Evolutionary conservation across 257 asterid species (phyloP), one percentile per base, ranked within the genome.

Genomic region (Schizonepeta tenuifolia): DNA sequence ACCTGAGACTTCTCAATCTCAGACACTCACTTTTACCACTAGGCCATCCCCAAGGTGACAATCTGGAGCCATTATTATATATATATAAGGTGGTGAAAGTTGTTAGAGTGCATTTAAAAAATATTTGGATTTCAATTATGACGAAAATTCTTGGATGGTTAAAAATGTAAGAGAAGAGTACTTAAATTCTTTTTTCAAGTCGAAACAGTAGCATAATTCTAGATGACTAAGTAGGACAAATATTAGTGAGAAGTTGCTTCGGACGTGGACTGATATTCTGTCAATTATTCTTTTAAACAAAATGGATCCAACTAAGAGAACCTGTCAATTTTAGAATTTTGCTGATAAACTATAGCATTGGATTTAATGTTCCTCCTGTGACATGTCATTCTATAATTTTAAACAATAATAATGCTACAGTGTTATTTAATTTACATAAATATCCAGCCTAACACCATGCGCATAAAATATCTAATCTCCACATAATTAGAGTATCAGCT

Each of bases 321-420:
- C 54, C 49, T 77, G 80, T 77, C 79, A 50, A 47, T 28, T 77
- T 41, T 49, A 65, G 31, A 49, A 26, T 41, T 58, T 15, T 44
- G 58, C 47, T 66, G 6, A 46, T 46, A 7, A 40, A 65, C 2
- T 31, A 33, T 33, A 53, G 33, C 15, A n/a, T 38, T 61, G 36
- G 36, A 31, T 24, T 24, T 13, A 21, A 12, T 60, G 9, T 61
- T 15, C 65, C 43, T 58, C 26, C 24, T 11, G 61, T 54, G 61
- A 54, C 61, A 21, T 54, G 61, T 11, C 61, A 54, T 22, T 54
- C 61, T 15, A 26, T 26, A 33, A 60, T 59, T 14, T 35, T 56
- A 56, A 22, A 22, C 38, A 56, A 12, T 11, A 9, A 40, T 40
- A 41, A 9, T 41, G 11, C 2, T 41, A 41, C 2, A 41, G n/a